A percentile compares a stretch with the other conserved stretches of the same genome.
Evolutionary conservation across 352 stramenopile species (phyloP).

Genomic region (Phytophthora vignae): DNA sequence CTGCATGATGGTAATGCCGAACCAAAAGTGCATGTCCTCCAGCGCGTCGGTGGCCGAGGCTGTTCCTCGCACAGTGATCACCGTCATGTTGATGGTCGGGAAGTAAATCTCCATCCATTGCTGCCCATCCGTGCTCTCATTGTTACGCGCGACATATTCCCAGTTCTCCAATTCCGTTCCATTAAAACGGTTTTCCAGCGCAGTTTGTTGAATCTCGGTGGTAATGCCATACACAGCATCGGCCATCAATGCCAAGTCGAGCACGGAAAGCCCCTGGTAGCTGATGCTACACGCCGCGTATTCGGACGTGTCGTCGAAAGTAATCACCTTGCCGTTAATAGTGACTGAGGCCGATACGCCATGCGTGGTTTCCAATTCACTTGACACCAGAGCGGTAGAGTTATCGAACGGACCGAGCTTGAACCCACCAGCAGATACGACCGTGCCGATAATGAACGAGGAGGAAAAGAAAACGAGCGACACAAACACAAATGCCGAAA

Average conservation of each 20-base stretch:
- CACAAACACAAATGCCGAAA: constrained; percentile 74
- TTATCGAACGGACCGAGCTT: constrained; percentile 59
- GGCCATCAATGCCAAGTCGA: constrained; percentile 83
- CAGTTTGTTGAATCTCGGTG: constrained; percentile 63
- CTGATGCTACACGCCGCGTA: constrained; percentile 83
- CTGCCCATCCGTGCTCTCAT: constrained; percentile 74
- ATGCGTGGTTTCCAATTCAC: constrained; percentile 38
- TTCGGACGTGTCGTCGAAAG: constrained; percentile 56
- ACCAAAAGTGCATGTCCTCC: constrained; percentile 89
- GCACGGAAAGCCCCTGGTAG: constrained; percentile 62
- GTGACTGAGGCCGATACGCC: constrained; percentile 41
- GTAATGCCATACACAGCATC: constrained; percentile 80
- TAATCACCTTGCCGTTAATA: constrained; percentile 53
- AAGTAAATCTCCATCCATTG: constrained; percentile 89
- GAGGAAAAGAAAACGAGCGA: constrained; percentile 88
- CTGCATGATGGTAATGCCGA: constrained; percentile 89
- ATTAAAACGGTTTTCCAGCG: constrained; percentile 80
- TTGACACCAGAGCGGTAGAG: constrained; percentile 40
- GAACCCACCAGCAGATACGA: constrained; percentile 68
- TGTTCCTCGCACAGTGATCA: constrained; percentile 82
- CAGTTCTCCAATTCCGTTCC: constrained; percentile 73
- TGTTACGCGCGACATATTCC: constrained; percentile 79
- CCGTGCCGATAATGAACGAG: constrained; percentile 78
- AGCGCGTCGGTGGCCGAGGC: constrained; percentile 80
- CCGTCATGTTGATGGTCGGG: constrained; percentile 78